Evolutionary conservation across 225 moss, liverwort and hornwort genomes (phyloP).

Genomic region (Ulota crispa): DNA sequence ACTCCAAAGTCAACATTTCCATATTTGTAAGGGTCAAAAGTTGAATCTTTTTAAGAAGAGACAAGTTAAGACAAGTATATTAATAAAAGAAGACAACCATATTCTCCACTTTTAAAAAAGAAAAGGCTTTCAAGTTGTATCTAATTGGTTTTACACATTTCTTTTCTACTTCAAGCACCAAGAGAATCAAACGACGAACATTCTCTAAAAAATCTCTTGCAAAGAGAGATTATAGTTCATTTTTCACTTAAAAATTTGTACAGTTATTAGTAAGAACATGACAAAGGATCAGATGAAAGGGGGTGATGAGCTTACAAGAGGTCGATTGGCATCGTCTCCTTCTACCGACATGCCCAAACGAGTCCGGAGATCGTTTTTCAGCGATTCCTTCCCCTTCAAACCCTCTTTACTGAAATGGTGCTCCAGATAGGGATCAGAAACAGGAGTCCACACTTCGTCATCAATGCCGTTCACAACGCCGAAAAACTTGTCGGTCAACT

Average conservation of each 20-base stretch:
- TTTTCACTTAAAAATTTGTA: no score
- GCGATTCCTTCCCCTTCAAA: slow-evolving; percentile 42
- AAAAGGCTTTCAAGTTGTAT: no score
- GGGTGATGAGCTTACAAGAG: slow-evolving; percentile 53
- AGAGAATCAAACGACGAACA: neutral
- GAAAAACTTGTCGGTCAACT: slow-evolving; percentile 62
- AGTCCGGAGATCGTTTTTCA: slow-evolving; percentile 57
- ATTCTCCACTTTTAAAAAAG: fast-evolving
- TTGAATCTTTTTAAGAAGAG: no score
- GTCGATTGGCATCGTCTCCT: slow-evolving; percentile 48
- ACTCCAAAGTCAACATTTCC: no score
- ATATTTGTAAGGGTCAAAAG: no score
- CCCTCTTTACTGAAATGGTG: slow-evolving; percentile 56
- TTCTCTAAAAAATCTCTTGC: neutral
- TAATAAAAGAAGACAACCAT: neutral
- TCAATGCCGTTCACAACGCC: slow-evolving; percentile 91
- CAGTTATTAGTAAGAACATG: no score
- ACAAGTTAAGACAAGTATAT: fast-evolving
- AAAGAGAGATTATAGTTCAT: neutral
- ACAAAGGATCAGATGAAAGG: neutral
- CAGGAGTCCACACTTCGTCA: slow-evolving; percentile 84
- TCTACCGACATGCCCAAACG: slow-evolving; percentile 51
- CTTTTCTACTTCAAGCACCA: neutral
- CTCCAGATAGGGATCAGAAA: slow-evolving; percentile 64
- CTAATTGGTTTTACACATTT: neutral